Evolutionary conservation across 352 stramenopile genomes (phyloP).

Genomic region (Phytophthora vignae): DNA sequence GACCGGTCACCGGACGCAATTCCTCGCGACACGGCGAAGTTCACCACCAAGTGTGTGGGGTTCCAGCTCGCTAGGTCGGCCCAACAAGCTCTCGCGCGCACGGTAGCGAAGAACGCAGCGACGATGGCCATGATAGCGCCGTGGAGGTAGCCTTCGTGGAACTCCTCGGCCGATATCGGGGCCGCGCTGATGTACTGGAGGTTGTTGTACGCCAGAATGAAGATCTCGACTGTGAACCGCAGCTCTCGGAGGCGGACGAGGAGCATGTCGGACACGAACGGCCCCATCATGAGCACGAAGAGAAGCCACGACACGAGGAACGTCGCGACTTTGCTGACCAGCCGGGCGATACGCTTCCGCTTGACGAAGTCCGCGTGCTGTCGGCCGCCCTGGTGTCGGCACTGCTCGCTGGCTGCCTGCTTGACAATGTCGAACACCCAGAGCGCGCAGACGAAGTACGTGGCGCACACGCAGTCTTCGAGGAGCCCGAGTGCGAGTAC

Average conservation of each 20-base stretch:
- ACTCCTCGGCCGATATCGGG: conserved; percentile 20
- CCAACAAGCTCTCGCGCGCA: conserved; percentile 18
- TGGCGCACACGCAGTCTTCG: background rate
- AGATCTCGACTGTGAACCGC: conserved; percentile 56
- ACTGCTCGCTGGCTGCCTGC: background rate
- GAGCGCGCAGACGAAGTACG: conserved; percentile 1
- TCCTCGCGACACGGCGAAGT: background rate
- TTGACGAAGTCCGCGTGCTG: background rate
- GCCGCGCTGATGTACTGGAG: conserved; percentile 16
- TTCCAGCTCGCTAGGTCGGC: conserved; percentile 25
- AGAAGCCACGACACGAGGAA: conserved; percentile 40
- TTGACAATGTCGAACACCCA: conserved; percentile 2
- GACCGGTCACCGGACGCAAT: background rate
- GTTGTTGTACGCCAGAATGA: conserved; percentile 39
- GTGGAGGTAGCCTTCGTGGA: conserved; percentile 16
- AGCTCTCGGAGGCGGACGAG: conserved; percentile 41
- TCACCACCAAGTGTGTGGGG: conserved; percentile 1
- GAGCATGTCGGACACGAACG: conserved; percentile 44
- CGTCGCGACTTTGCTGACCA: conserved; percentile 24
- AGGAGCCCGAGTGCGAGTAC: background rate
- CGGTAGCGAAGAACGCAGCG: conserved; percentile 12
- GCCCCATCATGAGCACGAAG: conserved; percentile 30
- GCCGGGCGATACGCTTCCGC: conserved; percentile 1
- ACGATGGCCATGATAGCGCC: background rate
- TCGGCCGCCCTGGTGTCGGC: background rate